Percentiles rank a stretch among this genome's conserved stretches.
Evolutionary conservation across 2,329 filamentous ascomycete genomes (phyloP).

Genomic region (Botrytis fabae): DNA sequence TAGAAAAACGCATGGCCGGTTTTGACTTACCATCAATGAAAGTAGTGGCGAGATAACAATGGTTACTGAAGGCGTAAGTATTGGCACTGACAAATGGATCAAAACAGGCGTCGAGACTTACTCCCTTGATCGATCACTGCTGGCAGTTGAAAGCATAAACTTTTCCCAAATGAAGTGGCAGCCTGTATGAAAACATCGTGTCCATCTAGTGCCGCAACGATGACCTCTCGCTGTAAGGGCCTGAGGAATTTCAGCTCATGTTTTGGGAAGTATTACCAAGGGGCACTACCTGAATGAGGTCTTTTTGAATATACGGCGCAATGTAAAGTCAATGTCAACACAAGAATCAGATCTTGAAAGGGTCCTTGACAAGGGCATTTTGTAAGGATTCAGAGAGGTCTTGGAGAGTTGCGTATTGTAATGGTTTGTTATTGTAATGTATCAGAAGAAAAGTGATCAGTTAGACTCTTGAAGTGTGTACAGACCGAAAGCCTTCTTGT

Average conservation of each 20-base stretch:
- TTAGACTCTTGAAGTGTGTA: not conserved
- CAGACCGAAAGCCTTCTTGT: not conserved
- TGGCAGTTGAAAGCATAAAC: slow-evolving; percentile 87
- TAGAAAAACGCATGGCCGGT: not conserved
- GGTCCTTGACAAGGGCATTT: slow-evolving; percentile 45
- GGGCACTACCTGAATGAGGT: slow-evolving; percentile 64
- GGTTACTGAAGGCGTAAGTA: slow-evolving; percentile 59
- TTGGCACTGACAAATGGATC: slow-evolving; percentile 5
- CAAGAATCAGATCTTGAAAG: slow-evolving; percentile 51
- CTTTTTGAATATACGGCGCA: slow-evolving; percentile 73
- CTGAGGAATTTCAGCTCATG: slow-evolving; percentile 47
- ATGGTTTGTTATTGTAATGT: not conserved
- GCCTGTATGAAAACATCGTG: slow-evolving; percentile 94
- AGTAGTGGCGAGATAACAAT: slow-evolving; percentile 88
- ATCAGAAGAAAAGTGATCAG: not conserved
- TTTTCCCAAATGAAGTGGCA: slow-evolving; percentile 88
- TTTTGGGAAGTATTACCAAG: not conserved
- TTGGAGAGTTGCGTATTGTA: not conserved
- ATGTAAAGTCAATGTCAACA: slow-evolving; percentile 71
- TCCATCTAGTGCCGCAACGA: slow-evolving; percentile 74
- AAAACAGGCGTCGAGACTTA: slow-evolving; percentile 48
- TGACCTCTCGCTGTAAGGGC: slow-evolving; percentile 84
- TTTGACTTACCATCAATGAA: slow-evolving; percentile 73
- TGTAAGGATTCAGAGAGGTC: not conserved
- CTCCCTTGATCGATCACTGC: slow-evolving; percentile 85